Evolutionary conservation across 768 basidiomycete genomes (phyloP), one percentile per base, ranked within the genome.

Genomic region (Neoboletus brunneissimus): DNA sequence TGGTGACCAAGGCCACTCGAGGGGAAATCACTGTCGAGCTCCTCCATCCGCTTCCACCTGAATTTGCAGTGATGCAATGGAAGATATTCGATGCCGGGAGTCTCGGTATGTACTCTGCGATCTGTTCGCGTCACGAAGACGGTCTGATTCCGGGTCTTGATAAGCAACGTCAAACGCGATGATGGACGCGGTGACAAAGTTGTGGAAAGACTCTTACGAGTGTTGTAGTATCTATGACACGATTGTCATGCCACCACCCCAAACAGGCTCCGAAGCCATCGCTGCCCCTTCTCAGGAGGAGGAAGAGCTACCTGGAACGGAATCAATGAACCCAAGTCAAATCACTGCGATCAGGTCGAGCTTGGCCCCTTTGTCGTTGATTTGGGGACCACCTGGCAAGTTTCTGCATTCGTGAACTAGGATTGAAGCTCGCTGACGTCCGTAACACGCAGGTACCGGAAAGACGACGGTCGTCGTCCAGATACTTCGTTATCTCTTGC

Each of bases 401-500:
- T 42, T 41, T 29, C 0, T 51, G 2, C 38, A 12, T 3, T 5
- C 16, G 7, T 15, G 27, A 38, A n/a, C 4, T 4, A 25, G 13
- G n/a, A 35, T 12, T 4, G 42, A 37, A 3, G 16, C 5, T 34
- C 31, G 32, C 18, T 45, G 22, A 41, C 3, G 1, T 8, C 4
- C 9, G 4, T 10, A 2, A 25, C 25, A 25, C 5, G 5, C 48
- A 87, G 86, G 86, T 0, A 88, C 86, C 0, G 86, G 87, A 35
- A 88, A 88, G 67, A 87, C 86, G 0, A 87, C 85, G 0, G 86
- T 87, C 1, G 84, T 87, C 6, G 78, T 88, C 3, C 77, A 84
- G 57, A 84, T 87, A 29, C 73, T 87, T 16, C 72, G 73, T 22
- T 74, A 73, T 48, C 67, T 82, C 51, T 57, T 79, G 59, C 65